Evolutionary conservation across 2,329 filamentous ascomycete species (phyloP), one percentile per base, ranked within the genome.

Genomic region (Stachybotrys echinatus): DNA sequence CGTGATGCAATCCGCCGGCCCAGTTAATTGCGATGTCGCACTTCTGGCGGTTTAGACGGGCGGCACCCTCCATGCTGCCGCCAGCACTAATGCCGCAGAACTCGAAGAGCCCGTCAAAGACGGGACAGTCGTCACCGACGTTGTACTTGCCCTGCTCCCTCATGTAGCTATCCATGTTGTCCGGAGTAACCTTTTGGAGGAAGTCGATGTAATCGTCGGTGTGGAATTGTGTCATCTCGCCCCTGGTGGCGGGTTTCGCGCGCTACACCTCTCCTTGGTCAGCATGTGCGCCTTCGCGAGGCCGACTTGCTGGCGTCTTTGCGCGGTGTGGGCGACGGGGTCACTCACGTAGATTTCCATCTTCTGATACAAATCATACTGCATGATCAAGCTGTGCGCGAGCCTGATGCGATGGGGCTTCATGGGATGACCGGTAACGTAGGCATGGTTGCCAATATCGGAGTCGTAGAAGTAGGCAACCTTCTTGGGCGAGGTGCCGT

Each of bases 381-480:
- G 91, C 77, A 97, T 88, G 50, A 99, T 91, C 58, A 99, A 80
- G 63, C 95, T 94, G 69, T 99, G 96, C 46, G 94, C 95, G 58
- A 99, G 74, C 19, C 92, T 90, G 61, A 99, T 86, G 20, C 94
- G 87, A 81, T 96, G 96, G 55, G 94, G 94, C 71, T 99, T 99
- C 94, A 99, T 99, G 40, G 94, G 94, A 75, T 99, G 94, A 19
- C 90, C 91, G 54, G 90, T 91, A 51, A 95, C 90, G 65, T 97
- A 97, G 66, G 92, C 92, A 75, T 96, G 97, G 71, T 97, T 97
- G 57, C 92, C 92, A 65, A 97, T 94, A 72, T 97, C 92, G 3
- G 89, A 95, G 66, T 97, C 92, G 79, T 97, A 97, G 71, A 97
- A 97, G 74, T 97, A 97, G 50, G 92, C 92, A 51, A 97, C 89